Conservation (phyloP, 306 rosid species). For the Pterocarpus santalinus region DNA sequence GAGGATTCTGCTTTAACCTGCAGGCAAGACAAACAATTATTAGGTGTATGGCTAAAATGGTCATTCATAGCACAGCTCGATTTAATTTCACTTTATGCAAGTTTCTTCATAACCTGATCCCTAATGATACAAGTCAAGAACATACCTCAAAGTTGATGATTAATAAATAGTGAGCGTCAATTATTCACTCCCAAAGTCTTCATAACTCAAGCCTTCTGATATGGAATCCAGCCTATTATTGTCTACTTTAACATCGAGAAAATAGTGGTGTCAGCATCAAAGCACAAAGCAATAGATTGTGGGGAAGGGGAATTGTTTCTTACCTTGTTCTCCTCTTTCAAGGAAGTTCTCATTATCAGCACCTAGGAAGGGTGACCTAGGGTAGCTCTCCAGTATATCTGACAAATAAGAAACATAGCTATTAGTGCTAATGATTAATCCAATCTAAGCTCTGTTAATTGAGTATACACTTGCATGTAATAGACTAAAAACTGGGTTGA, state of each 20-base stretch:
- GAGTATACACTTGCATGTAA: constrained; percentile 23
- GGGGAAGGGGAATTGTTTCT: constrained; percentile 35
- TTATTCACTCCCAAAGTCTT: constrained; percentile 90
- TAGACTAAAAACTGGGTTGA: background rate
- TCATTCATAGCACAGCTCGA: background rate
- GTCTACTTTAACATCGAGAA: constrained; percentile 55
- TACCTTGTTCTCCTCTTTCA: constrained; percentile 81
- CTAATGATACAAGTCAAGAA: constrained; percentile 19
- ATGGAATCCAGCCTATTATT: constrained; percentile 79
- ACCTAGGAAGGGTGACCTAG: constrained; percentile 75
- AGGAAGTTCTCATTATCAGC: constrained; percentile 73
- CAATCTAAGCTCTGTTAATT: constrained; percentile 15
- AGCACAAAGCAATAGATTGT: constrained; percentile 34
- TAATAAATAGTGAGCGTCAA: constrained; percentile 42
- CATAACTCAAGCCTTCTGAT: constrained; percentile 87
- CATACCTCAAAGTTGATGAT: constrained; percentile 43
- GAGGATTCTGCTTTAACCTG: constrained; percentile 61
- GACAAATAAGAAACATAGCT: constrained; percentile 44
- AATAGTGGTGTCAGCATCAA: constrained; percentile 40
- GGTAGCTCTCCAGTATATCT: constrained; percentile 89
- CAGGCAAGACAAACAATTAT: constrained; percentile 37
- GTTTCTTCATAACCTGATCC: constrained; percentile 28
- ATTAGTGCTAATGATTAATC: constrained; percentile 8
- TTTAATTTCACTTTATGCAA: background rate
- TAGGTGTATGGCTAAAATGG: background rate